Evolutionary conservation across 225 moss, liverwort and hornwort genomes (phyloP).

Genomic region (Antitrichia curtipendula): DNA sequence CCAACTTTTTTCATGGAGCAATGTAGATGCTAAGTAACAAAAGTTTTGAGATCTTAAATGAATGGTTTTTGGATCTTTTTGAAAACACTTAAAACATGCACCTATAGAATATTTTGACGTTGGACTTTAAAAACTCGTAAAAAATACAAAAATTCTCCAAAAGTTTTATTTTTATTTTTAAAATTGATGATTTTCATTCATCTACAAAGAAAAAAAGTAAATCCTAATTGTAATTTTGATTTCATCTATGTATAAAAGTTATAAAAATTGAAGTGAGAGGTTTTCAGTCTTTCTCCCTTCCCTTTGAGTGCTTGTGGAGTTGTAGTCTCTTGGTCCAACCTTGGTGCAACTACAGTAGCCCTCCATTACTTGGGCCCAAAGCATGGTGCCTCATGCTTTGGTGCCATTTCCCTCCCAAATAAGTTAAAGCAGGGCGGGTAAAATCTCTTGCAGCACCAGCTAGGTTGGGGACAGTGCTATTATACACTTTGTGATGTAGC

Average conservation of each 20-base stretch:
- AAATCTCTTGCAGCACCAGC: no score
- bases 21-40: not conserved
- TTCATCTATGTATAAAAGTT: not conserved
- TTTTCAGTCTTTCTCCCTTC: not conserved
- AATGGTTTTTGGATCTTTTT: not conserved
- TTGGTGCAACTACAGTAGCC: no score
- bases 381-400: not conserved
- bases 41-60: not conserved
- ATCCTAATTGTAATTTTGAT: not conserved
- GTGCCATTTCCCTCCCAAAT: not conserved
- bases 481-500: no score
- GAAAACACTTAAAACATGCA: not conserved
- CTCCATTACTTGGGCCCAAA: not conserved
- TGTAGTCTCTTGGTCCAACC: accelerated
- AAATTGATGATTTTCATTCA: not conserved
- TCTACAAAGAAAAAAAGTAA: not conserved
- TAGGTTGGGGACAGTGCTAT: no score
- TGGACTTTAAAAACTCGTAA: not conserved
- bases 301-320: no score
- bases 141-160: not conserved
- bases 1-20: not conserved
- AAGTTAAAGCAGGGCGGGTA: no score
- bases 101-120: accelerated
- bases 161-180: no score
- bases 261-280: accelerated